Evolutionary conservation across 352 stramenopile genomes (phyloP).

Genomic region (Phytopythium cucurbitacearum): DNA sequence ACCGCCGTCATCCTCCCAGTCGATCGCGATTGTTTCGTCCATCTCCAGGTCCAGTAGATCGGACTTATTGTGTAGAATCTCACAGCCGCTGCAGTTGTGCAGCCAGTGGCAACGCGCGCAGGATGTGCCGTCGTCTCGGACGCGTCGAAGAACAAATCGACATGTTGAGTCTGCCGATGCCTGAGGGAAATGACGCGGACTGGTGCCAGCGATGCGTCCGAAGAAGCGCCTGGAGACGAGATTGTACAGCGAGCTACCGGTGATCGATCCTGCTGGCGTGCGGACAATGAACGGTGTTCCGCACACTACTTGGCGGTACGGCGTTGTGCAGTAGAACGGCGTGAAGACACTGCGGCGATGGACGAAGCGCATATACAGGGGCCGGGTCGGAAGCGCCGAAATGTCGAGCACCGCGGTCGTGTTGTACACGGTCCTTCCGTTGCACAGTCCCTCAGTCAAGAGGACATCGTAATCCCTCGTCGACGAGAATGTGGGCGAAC

Average conservation of each 20-base stretch:
- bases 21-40: conserved; percentile 61
- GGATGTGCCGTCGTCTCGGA: conserved; percentile 32
- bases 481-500: background rate
- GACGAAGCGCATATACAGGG: conserved; percentile 39
- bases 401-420: background rate
- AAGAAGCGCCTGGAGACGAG: conserved; percentile 15
- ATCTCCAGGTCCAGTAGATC: conserved; percentile 33
- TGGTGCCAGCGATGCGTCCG: background rate
- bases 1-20: conserved; percentile 35
- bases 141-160: conserved; percentile 41
- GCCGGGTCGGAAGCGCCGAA: conserved; percentile 1
- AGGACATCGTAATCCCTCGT: conserved; percentile 12
- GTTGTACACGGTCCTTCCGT: conserved; percentile 5
- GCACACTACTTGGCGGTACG: conserved; percentile 26
- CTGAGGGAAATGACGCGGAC: background rate
- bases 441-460: conserved; percentile 12
- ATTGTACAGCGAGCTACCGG: conserved; percentile 28
- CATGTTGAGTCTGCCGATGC: background rate
- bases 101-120: conserved; percentile 58
- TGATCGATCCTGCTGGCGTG: conserved; percentile 10
- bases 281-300: conserved; percentile 34
- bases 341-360: conserved; percentile 34
- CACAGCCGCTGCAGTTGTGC: conserved; percentile 40
- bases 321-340: conserved; percentile 50
- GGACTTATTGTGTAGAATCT: conserved; percentile 22